Evolutionary conservation across 1,284 basidiomycete species (phyloP), one percentile per base, ranked within the genome.

Genomic region (Ustilago lituana): DNA sequence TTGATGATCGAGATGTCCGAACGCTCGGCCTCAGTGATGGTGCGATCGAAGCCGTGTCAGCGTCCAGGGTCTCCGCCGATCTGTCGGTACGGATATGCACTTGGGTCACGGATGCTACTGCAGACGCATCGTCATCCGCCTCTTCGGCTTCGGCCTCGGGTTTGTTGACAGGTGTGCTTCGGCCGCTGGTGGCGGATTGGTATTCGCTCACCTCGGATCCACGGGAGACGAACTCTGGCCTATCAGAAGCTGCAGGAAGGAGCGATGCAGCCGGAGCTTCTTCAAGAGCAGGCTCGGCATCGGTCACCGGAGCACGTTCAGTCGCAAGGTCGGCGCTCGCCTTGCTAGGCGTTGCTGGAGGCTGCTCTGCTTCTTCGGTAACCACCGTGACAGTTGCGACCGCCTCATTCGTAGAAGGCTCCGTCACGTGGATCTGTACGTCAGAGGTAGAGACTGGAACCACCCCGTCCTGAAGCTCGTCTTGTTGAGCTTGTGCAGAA

Each of bases 181-280:
- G 52, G 9, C 64, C 64, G 31, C 69, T 68, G 5, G 54, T 49
- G 14, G 64, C 69, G 3, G 69, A 67, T 37, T 59, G 52, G 32
- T 67, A 72, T 12, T 67, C 64, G 56, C 59, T 68, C 23, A 41
- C 36, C 17, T 55, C 46, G 3, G 68, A 71, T 3, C 49, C 41
- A 26, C 62, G 56, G 20, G 62, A 50, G 11, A 65, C 51, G 29
- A 65, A 51, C 17, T 36, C 37, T 8, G 62, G 62, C 26, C 56
- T 45, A 6, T 54, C 51, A 10, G 37, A 3, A 10, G 37, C 36
- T 7, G 19, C 37, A 12, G 17, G 23, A 10, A 47, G 52, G 20
- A 23, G 47, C 15, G 52, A 26, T 32, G 52, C 43, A 14, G 40
- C 40, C 32, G 22, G 14, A 14, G 37, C 47, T 29, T 51, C 31